Evolutionary conservation across 805 yeast genomes (phyloP).

Genomic region (Lipomyces yamadae): DNA sequence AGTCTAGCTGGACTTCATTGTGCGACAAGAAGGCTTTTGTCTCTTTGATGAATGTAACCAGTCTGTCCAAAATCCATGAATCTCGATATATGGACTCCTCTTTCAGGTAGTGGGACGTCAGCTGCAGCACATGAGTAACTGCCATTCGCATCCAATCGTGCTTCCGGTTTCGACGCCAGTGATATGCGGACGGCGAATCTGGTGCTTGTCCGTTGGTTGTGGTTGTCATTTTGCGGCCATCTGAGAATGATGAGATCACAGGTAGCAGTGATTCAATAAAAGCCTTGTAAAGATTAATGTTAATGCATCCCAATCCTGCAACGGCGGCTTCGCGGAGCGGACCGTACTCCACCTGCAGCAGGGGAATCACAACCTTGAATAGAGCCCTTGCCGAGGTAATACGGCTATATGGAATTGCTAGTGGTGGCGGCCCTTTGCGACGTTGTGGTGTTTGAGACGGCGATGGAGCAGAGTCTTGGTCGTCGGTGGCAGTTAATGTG

Average conservation of each 20-base stretch:
- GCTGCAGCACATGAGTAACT: slow-evolving; percentile 72
- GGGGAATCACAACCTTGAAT: slow-evolving; percentile 83
- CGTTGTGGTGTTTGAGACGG: slow-evolving; percentile 57
- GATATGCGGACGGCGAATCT: slow-evolving; percentile 22
- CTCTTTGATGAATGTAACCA: slow-evolving; percentile 65
- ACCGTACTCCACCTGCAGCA: slow-evolving; percentile 70
- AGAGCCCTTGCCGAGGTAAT: slow-evolving; percentile 91
- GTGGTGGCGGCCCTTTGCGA: slow-evolving; percentile 24
- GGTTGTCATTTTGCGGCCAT: slow-evolving; percentile 8
- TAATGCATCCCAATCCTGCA: slow-evolving; percentile 86
- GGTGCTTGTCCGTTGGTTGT: slow-evolving; percentile 3
- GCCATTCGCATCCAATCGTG: slow-evolving; percentile 63
- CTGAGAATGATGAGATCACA: slow-evolving; percentile 17
- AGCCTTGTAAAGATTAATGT: slow-evolving; percentile 84
- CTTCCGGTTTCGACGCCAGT: slow-evolving; percentile 32
- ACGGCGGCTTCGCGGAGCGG: slow-evolving; percentile 83
- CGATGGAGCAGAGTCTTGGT: slow-evolving; percentile 66
- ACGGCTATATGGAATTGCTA: slow-evolving; percentile 54
- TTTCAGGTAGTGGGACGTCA: slow-evolving; percentile 66
- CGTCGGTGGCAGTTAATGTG: slow-evolving; percentile 85
- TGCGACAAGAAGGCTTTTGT: slow-evolving; percentile 63
- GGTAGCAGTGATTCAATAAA: slow-evolving; percentile 58
- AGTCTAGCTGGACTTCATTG: slow-evolving; percentile 63
- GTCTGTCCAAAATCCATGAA: slow-evolving; percentile 66
- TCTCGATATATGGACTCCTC: slow-evolving; percentile 61